Base-by-base conservation (phyloP, 176 grass and related monocot genomes). In the Oryza punctata region DNA sequence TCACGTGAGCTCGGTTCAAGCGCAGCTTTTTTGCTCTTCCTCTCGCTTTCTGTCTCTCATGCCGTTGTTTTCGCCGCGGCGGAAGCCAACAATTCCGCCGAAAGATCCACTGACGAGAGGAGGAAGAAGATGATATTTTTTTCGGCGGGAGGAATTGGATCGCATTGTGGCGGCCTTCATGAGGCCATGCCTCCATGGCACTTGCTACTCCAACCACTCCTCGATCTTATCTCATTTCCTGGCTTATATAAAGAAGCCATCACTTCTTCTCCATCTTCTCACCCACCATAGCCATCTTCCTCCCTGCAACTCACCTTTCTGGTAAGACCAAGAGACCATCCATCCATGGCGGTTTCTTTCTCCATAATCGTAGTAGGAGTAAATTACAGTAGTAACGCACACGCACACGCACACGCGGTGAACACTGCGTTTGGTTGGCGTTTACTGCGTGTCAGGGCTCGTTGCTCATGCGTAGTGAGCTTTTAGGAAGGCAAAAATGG, bases 151-250 rank as follows among this genome's bases (percentile, higher is more conserved):
- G 73, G 5, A 2, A 49, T 26, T 73, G 70, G 70, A 59, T 33
- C 59, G 19, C 81, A 65, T 45, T 63, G 50, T 45, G 69, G 67
- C 60, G 69, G 68, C 30, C n/a, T 79, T n/a, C 52, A 57, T n/a
- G 52, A 9, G 7, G 33, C 33, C 33, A 35, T 35, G 33, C 33
- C 33, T 57, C 41, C 77, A 77, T 85, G 82, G 67, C 65, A 54
- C 60, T 33, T 33, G 32, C 75, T 76, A 67, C 57, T 61, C 57
- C 72, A 89, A 81, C 88, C 78, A 85, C 72, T 85, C 72, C 72
- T 70, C 41, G 16, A n/a, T 65, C 77, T 89, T 81, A 81, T 81
- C 83, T 24, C 21, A n/a, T 2, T 21, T 41, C 63, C 21, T 2
- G 5, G 52, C 63, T 23, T 89, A 65, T 85, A 85, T 80, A 89